Conservation (phyloP, 768 basidiomycete species). For the Mycena olivaceomarginata region DNA sequence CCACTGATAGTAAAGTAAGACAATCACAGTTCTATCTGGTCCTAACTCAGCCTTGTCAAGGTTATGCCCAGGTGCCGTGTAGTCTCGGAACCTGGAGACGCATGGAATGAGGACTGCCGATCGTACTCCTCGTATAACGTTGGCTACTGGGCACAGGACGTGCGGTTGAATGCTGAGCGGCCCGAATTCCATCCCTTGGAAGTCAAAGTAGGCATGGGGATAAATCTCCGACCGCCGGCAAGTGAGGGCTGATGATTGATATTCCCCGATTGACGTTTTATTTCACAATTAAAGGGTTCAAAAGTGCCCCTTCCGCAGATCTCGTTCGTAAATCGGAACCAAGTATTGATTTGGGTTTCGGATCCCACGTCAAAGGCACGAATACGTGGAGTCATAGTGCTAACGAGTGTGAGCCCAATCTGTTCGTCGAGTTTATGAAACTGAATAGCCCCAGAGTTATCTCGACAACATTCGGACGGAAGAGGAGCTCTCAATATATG, state of each 20-base stretch:
- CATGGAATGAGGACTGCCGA: conserved; percentile 3
- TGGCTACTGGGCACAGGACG: too few species aligned
- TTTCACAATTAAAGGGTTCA: neutral
- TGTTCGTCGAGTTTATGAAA: neutral
- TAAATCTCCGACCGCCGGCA: conserved; percentile 20
- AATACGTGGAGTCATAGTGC: conserved; percentile 8
- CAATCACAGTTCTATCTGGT: neutral
- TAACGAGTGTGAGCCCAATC: conserved; percentile 9
- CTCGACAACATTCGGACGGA: conserved; percentile 12
- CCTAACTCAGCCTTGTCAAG: neutral
- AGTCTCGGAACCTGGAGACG: neutral
- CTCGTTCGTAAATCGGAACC: neutral
- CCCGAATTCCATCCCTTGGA: neutral
- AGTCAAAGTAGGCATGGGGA: neutral
- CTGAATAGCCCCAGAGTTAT: conserved; percentile 7
- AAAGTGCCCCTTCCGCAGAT: conserved; percentile 6
- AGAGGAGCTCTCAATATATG: conserved; percentile 9
- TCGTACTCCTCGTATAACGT: conserved; percentile 6
- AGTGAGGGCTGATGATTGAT: neutral
- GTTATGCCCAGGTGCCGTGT: conserved; percentile 24
- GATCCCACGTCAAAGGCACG: conserved; percentile 10
- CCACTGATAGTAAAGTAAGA: neutral
- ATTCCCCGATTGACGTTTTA: neutral
- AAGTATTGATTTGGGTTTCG: conserved; percentile 15
- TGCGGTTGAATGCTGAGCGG: neutral